Conservation (phyloP, 2,329 filamentous ascomycete species). For the Macrophomina phaseolina region DNA sequence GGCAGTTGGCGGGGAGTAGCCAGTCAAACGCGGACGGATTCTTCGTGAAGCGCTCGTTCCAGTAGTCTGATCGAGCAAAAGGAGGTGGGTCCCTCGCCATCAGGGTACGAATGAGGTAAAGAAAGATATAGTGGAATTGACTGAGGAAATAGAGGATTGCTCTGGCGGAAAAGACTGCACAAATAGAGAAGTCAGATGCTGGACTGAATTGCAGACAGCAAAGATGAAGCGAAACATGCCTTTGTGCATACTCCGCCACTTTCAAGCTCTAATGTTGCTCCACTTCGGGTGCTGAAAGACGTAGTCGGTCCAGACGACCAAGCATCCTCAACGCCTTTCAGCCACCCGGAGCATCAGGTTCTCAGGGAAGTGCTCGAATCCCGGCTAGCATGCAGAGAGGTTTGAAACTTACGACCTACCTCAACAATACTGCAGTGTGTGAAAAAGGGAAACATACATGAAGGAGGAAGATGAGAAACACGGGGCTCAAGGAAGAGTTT, state of each 20-base stretch:
- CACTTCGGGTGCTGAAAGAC: neutral
- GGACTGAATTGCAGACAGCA: neutral
- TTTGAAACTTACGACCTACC: neutral
- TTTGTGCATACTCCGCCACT: constrained; percentile 1
- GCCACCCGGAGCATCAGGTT: neutral
- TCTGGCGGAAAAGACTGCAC: constrained; percentile 8
- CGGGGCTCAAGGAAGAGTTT: neutral
- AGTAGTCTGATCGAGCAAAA: constrained; percentile 44
- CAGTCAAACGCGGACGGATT: constrained; percentile 46
- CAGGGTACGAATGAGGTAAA: constrained; percentile 10
- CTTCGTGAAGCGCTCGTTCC: constrained; percentile 44
- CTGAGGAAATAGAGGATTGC: constrained; percentile 1
- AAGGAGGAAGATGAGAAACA: neutral
- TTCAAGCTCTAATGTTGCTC: neutral
- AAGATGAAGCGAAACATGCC: constrained; percentile 13
- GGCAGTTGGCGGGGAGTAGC: constrained; percentile 40
- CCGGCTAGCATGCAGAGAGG: neutral
- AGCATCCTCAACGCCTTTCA: neutral
- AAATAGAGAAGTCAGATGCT: neutral
- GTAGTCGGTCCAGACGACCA: too few relatives aligned
- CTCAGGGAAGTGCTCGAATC: neutral
- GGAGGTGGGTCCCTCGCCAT: constrained; percentile 38
- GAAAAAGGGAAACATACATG: neutral
- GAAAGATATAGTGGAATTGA: neutral
- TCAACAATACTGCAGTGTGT: neutral